Evolutionary conservation across 2,329 filamentous ascomycete species (phyloP), one percentile per base, ranked within the genome.

Genomic region (Graphiopsis chlorocephala): DNA sequence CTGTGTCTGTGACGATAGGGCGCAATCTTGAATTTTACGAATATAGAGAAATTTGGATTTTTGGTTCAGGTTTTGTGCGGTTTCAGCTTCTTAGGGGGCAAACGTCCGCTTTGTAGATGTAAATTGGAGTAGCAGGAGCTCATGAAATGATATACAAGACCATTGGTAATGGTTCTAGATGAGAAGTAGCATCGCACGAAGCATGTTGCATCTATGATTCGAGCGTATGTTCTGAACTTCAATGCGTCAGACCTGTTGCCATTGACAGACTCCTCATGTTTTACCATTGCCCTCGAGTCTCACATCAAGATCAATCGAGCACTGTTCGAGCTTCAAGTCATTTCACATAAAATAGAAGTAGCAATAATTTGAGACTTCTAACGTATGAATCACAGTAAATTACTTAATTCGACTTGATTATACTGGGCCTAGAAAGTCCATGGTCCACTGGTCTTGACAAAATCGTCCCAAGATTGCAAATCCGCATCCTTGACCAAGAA

Each of bases 401-500:
- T 53, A 6, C 2, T 20, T 14, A 12, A 31, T 53, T 17, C 15
- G 5, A 3, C 23, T 31, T 11, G 12, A 35, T 38, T 38, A 26
- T 7, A 33, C n/a, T 25, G 28, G 1, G 10, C 10, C 55, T 58
- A 58, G 35, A 58, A 58, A 58, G 55, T 61, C 63, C 50, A 61
- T 31, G 68, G 68, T 28, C 69, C 68, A 53, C 67, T 68, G 35
- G 67, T 47, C 48, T 69, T 42, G 17, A 66, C 68, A 64, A 68
- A 72, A 25, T 68, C 29, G 48, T 68, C 58, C 48, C 68, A 67
- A 20, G 45, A 50, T 3, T 68, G 65, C 65, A 67, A 64, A 28
- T 69, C 64, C 28, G 68, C 61, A 17, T 64, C 69, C 65, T 70
- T 60, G 29, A 71, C 57, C 45, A 74, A 63, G 64, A 66, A 75